Conservation (phyloP, 75 land plant species). For the Azolla pinnata region DNA sequence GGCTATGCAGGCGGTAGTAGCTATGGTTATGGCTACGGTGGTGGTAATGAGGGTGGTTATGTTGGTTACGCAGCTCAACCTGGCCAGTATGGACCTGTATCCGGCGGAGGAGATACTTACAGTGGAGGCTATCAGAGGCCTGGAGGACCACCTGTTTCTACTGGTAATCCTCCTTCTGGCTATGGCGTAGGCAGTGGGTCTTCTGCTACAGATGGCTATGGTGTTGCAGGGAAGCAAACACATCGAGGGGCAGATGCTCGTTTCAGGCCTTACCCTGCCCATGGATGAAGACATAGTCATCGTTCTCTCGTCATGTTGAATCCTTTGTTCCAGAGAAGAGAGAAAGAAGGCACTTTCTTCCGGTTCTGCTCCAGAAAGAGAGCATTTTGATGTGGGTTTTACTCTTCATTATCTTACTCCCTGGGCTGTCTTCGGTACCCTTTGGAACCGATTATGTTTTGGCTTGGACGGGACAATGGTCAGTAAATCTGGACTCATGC, state of each 20-base stretch:
- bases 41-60: constrained; percentile 40
- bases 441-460: constrained; percentile 2
- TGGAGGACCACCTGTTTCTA: constrained; percentile 14
- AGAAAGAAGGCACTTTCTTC: no score
- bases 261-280: constrained; percentile 31
- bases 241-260: constrained; percentile 57
- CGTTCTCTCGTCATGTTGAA: constrained; percentile 11
- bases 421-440: background rate
- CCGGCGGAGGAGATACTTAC: constrained; percentile 26
- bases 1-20: constrained; percentile 46
- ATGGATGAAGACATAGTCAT: no score
- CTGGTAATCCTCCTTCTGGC: constrained; percentile 28
- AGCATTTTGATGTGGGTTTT: background rate
- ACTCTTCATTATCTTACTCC: background rate
- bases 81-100: constrained; percentile 44
- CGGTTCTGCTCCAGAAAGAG: background rate
- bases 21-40: constrained; percentile 63
- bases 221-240: constrained; percentile 55
- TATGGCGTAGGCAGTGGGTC: constrained; percentile 46
- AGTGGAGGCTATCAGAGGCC: constrained; percentile 15
- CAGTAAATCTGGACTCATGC: constrained; percentile 10
- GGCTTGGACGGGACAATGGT: constrained; percentile 2
- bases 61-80: constrained; percentile 30
- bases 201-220: constrained; percentile 24
- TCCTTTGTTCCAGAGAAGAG: background rate